Base-by-base conservation (phyloP, 2,329 filamentous ascomycete species). In the Madurella mycetomatis region DNA sequence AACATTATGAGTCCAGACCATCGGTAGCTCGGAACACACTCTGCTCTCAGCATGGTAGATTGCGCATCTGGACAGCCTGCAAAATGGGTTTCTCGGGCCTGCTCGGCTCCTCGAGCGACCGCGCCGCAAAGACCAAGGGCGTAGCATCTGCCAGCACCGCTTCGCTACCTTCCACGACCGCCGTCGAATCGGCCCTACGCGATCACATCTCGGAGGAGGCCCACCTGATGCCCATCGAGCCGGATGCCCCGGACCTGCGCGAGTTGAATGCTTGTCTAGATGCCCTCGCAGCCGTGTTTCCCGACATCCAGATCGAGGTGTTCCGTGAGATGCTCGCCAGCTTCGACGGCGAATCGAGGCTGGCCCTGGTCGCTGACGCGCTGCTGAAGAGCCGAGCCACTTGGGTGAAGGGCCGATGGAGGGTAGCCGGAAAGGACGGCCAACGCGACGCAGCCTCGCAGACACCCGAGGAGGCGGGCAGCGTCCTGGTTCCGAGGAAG, bases 301-400 rank as follows among this genome's bases (percentile, higher is more conserved):
- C 89, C 30, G 83, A 92, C 69, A 77, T 92, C n/a, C 86, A 90
- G 69, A 77, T 88, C 56, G 87, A 92, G 62, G 88, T 92, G 16
- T 90, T 94, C 66, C 82, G 88, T 43, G 88, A 92, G 73, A 88
- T 94, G 81, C 81, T 94, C 47, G 73, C 78, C 40, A 87, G 77
- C 64, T 87, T 92, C 66, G 86, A 86, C 64, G 83, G 85, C 63
- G 87, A 92, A 69, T 92, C 88, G 58, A 77, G 88, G 60, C 72
- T 92, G 19, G 85, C 88, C 42, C 78, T 94, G 47, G 85, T 92
- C 30, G 88, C 88, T 12, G 88, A 94, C 66, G 81, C 84, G 47
- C 74, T 94, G 55, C 76, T 94, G 55, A 90, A 88, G 72, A 84
- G 86, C 64, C 82, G 83, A 37, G 79, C 81, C 51, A 79, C 81